Base-by-base conservation (phyloP, 345 rosid genomes). In the Sonneratia alba region DNA sequence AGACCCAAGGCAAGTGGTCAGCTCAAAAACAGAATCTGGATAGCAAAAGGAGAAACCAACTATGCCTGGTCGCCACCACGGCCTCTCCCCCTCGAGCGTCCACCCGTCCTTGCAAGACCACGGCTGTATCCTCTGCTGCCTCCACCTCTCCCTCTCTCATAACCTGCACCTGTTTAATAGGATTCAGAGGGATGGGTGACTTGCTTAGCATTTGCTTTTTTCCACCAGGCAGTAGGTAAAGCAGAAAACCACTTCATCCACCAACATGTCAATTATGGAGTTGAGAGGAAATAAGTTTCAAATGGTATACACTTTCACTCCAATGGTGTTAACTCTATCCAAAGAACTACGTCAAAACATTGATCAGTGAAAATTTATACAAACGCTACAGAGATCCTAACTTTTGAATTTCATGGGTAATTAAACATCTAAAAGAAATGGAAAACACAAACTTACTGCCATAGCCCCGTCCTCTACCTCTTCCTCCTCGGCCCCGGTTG, bases 1-100 rank as follows among this genome's bases (percentile, higher is more conserved):
- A 34, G 66, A 32, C 19, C 37, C 66, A 62, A 34, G 66, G 66
- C 37, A 32, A 62, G 66, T 62, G 37, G 36, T 62, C 66, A 32
- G 66, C 37, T 27, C 66, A 4, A 62, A 62, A 42, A 62, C 66
- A 62, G 38, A 62, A 62, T 13, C 12, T 11, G 18, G 66, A 62
- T 15, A 32, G 7, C 9, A 18, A 27, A 27, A 24, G 66, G 32
- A 22, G 64, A 22, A 59, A 34, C 38, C 38, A 19, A 13, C 64
- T 62, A 77, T 45, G 79, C 81, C 81, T 82, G 82, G 80, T 82
- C 78, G 22, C 53, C 68, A 18, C 57, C 22, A 37, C 72, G 59
- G 75, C 80, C 85, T 43, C 73, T 90, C 11, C 88, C 93, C 80
- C 91, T 84, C 55, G 84, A 69, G 67, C 89, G 91, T 27, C 83